phyloP scores from a whole-genome alignment of 306 rosid species.

The Fragaria nilgerrensis region DNA sequence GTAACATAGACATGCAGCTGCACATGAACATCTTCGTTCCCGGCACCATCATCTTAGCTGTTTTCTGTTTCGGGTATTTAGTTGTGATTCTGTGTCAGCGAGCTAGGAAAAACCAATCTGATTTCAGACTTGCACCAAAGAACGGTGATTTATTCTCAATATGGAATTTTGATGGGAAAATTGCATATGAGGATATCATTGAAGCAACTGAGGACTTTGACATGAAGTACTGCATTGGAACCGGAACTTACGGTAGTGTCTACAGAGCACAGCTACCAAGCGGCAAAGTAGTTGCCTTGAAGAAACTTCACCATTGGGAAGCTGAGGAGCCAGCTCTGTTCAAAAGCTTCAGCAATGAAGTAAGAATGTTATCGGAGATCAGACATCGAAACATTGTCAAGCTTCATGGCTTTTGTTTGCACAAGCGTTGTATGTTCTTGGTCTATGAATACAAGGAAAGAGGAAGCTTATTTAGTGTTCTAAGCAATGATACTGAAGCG shows the following conservation, averaged over 20 bases:
- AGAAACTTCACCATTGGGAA: conserved; percentile 27
- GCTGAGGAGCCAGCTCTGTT: conserved; percentile 15
- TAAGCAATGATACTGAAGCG: conserved; percentile 23
- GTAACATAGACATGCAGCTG: neutral
- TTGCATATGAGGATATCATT: conserved; percentile 27
- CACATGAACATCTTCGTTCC: neutral
- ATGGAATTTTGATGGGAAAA: conserved; percentile 33
- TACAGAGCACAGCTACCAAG: conserved; percentile 30
- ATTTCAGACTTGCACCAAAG: neutral
- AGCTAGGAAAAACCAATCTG: neutral
- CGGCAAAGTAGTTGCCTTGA: conserved; percentile 29
- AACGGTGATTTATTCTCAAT: conserved; percentile 28
- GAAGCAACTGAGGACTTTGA: conserved; percentile 32
- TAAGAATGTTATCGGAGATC: conserved; percentile 14
- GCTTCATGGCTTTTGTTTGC: conserved; percentile 33
- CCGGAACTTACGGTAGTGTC: conserved; percentile 19
- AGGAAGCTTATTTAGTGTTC: conserved; percentile 29
- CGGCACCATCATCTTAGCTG: neutral
- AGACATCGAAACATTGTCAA: conserved; percentile 31
- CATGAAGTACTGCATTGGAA: conserved; percentile 24
- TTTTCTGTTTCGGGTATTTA: conserved; percentile 1
- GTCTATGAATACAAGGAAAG: conserved; percentile 32
- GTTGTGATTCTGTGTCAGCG: neutral
- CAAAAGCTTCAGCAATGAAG: conserved; percentile 27
- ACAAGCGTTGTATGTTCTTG: conserved; percentile 28